These are phyloP conservation scores for Rhizopus sp. DNA, from an alignment of 371 early-diverging fungal genomes.

Conservation along the genomic window DNA sequence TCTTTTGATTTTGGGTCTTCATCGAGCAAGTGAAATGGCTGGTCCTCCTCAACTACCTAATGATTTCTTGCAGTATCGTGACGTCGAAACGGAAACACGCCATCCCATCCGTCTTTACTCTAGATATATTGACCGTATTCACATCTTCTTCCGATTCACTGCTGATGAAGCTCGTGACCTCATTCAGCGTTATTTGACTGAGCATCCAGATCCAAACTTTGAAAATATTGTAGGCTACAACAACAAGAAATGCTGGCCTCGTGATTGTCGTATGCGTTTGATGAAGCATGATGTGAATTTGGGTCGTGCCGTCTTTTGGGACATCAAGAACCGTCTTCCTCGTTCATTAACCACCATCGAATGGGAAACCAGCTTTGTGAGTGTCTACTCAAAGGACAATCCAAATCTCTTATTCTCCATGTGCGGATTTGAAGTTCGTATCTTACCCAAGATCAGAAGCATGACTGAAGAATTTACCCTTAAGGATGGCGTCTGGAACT, in stretches of 20 bases:
- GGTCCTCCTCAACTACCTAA: constrained; percentile 94
- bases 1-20: constrained; percentile 93
- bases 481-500: constrained; percentile 96
- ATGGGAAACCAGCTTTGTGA: constrained; percentile 96
- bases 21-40: constrained; percentile 95
- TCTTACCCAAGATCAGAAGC: constrained; percentile 88
- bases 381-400: constrained; percentile 96
- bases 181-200: constrained; percentile 95
- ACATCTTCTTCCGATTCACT: constrained; percentile 94
- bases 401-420: constrained; percentile 94
- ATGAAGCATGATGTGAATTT: constrained; percentile 96
- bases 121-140: constrained; percentile 91
- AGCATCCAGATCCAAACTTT: constrained; percentile 98
- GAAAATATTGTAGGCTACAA: constrained; percentile 98
- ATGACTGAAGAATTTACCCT: constrained; percentile 87
- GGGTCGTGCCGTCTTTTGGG: constrained; percentile 94
- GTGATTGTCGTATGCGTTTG: constrained; percentile 98
- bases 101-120: constrained; percentile 98
- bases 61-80: constrained; percentile 96
- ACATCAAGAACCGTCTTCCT: constrained; percentile 96
- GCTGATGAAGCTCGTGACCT: constrained; percentile 94
- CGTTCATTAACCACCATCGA: constrained; percentile 96
- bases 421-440: constrained; percentile 90
- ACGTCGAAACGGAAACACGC: constrained; percentile 87
- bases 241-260: constrained; percentile 97